These are phyloP conservation scores for Tulasnella sp. DNA, from an alignment of 768 basidiomycete genomes.

Conservation along the genomic window DNA sequence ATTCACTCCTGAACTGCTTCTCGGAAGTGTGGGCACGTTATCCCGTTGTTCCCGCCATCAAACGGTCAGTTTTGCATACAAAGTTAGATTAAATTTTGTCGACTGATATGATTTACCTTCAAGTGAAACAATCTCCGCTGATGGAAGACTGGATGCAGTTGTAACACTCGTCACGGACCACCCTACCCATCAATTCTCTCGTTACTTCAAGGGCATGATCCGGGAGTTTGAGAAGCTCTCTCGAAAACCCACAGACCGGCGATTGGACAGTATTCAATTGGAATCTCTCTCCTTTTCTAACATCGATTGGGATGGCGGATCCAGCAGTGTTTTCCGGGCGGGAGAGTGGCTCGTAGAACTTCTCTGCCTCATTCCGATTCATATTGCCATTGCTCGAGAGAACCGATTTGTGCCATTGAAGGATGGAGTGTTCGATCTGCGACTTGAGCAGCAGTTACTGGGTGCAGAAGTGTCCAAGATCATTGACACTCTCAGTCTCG, in stretches of 20 bases:
- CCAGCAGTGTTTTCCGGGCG: slow-evolving; percentile 28
- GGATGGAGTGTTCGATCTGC: slow-evolving; percentile 43
- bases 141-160: background rate
- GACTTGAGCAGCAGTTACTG: slow-evolving; percentile 42
- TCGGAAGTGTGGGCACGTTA: slow-evolving; percentile 17
- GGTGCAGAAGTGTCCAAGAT: slow-evolving; percentile 51
- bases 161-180: slow-evolving; percentile 5
- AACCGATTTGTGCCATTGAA: slow-evolving; percentile 53
- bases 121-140: slow-evolving; percentile 6
- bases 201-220: slow-evolving; percentile 40
- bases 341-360: slow-evolving; percentile 57
- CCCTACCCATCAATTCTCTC: background rate
- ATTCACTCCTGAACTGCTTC: slow-evolving; percentile 10
- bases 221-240: slow-evolving; percentile 39
- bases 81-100: background rate
- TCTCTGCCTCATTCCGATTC: slow-evolving; percentile 54
- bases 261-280: background rate
- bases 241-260: slow-evolving; percentile 39
- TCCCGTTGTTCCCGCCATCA: slow-evolving; percentile 12
- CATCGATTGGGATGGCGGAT: slow-evolving; percentile 7
- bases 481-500: slow-evolving; percentile 45
- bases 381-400: slow-evolving; percentile 47
- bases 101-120: background rate
- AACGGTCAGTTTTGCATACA: background rate
- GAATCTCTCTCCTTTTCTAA: slow-evolving; percentile 20